Base-by-base conservation (phyloP, 495 filamentous ascomycete genomes). In the Penicillium taxi region DNA sequence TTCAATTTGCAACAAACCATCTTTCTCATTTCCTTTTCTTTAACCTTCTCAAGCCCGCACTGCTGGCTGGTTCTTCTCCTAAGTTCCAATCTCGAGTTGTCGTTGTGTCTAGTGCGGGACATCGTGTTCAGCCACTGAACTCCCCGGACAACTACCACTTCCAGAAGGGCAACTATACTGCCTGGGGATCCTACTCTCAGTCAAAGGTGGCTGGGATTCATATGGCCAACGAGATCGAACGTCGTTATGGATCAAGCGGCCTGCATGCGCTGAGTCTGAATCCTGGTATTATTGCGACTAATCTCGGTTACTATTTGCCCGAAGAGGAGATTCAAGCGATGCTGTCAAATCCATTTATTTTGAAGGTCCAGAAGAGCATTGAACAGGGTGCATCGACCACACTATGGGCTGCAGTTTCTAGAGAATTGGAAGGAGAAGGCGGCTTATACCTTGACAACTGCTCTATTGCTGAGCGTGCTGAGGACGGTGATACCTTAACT, bases 1-100 rank as follows among this genome's bases (percentile, higher is more conserved):
- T 56, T n/a, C 66, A 75, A 35, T 64, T 75, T 35, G 56, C 46
- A 12, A 68, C 67, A 2, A 73, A 74, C 52, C 64, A 75, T 39
- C 56, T 74, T 0, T 51, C 52, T 20, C 70, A 74, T 45, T 74
- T 75, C 46, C 62, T 72, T 6, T 55, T 76, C 11, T 69, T 73
- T 51, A 44, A 65, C 9, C 58, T 68, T 2, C 61, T 77, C 21
- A 63, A 61, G 41, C 50, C 58, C 7, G 43, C 66, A 9, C 44
- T 75, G 5, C 47, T 75, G 14, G 47, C 64, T 5, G 53, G 52
- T 5, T 56, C 61, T 0, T 58, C 60, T 3, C 47, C 64, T 1
- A 42, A 38, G 0, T 66, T 66, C 42, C 51, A 62, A 16, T 72
- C 66, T 6, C 47, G 71, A 4, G 69, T 72, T 5, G 60, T 75